Base-by-base conservation (phyloP, 2,329 filamentous ascomycete species). In the Trichoderma guizhouense region DNA sequence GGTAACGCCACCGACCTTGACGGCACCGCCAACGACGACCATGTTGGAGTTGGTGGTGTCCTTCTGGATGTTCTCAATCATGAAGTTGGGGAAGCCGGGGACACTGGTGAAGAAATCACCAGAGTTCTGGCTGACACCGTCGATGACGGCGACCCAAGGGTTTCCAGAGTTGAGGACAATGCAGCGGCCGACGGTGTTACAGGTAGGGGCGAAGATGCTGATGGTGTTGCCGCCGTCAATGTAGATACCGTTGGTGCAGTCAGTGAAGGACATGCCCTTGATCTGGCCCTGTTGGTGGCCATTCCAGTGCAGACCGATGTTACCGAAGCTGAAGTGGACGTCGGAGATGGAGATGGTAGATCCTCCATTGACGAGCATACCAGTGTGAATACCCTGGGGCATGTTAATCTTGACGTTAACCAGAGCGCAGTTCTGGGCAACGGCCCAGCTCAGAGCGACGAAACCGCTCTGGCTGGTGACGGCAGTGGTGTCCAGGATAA, bases 401-500 rank as follows among this genome's bases (percentile, higher is more conserved):
- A 72, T 69, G 64, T 62, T 72, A 21, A 72, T 72, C 21, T 74
- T 60, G 26, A 75, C 72, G 21, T 74, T 75, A 24, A 75, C 72
- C 66, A 75, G 28, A 26, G 74, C 74, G 55, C 74, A 75, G 71
- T 75, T 75, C 55, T 75, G 74, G 6, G 74, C 74, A 51, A 75
- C 68, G 7, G 74, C 72, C 74, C 73, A 75, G 73, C 74, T 74
- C 21, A 75, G 55, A 7, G 69, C 74, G 53, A 69, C 73, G 57
- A 75, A 75, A 39, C 32, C 26, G 24, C 32, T 58, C n/a, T 64
- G 69, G 62, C 66, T 69, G n/a, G 73, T 24, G 55, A 74, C 74
- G 14, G 71, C 70, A 1, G 73, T 74, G 12, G 74, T 75, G 39
- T 75, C 74, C 5, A 75, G 70, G 36, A 75, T 60, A n/a, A 75